phyloP scores from a whole-genome alignment of 2,329 filamentous ascomycete genomes.

The Cryphonectria nitschkei region DNA sequence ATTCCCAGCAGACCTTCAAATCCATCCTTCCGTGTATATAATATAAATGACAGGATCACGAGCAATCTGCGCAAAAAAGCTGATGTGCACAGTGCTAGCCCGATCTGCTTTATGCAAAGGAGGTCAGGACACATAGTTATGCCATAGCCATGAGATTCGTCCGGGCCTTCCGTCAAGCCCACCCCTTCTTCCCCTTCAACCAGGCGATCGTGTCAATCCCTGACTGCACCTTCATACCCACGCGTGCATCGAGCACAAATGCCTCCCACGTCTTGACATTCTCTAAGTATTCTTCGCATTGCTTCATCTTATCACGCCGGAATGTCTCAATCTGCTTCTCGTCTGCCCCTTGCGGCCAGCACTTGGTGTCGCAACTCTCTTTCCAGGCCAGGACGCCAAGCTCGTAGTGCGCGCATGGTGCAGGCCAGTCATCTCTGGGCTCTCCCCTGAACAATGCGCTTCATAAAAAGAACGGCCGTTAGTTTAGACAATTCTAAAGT shows the following conservation, averaged over 20 bases:
- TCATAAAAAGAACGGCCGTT: not conserved
- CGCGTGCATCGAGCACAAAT: constrained; percentile 74
- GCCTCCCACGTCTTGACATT: constrained; percentile 71
- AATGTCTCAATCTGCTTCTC: constrained; percentile 39
- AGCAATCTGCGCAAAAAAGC: not conserved
- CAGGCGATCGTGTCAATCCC: constrained; percentile 67
- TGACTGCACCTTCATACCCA: constrained; percentile 74
- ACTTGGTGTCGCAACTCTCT: constrained; percentile 55
- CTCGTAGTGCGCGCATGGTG: constrained; percentile 82
- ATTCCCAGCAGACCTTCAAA: constrained; percentile 1
- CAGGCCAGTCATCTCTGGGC: constrained; percentile 69
- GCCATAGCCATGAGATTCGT: not conserved
- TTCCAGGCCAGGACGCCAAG: constrained; percentile 81
- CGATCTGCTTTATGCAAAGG: not conserved
- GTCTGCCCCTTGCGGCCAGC: constrained; percentile 33
- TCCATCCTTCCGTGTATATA: not conserved
- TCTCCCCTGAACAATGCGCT: constrained; percentile 61
- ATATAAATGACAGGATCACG: not conserved
- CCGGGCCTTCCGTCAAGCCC: constrained; percentile 21
- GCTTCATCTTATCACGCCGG: constrained; percentile 54
- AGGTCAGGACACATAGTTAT: not conserved
- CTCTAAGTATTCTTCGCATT: constrained; percentile 67
- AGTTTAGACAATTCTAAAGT: not conserved
- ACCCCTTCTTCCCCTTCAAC: constrained; percentile 50
- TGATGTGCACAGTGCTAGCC: not conserved